Percentiles rank a stretch among this genome's conserved stretches.
Evolutionary conservation across 139 green algal genomes (phyloP).

Genomic region (Spirogloea muscicola): DNA sequence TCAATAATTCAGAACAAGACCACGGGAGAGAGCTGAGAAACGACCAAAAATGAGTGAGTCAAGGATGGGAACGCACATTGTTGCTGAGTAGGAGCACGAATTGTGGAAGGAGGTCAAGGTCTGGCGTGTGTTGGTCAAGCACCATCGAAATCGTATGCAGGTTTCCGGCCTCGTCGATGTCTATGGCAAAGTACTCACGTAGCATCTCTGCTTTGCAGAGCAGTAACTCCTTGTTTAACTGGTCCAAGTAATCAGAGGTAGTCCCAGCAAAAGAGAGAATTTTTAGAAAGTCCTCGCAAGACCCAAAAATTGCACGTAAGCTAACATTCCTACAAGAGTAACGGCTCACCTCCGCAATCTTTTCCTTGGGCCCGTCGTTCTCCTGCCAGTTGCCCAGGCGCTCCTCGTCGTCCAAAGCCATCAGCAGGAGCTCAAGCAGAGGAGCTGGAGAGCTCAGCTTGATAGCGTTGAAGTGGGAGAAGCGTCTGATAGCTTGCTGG

Average conservation of each 20-base stretch:
- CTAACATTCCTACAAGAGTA: too few species aligned
- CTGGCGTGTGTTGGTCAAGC: slow-evolving; percentile 63
- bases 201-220: slow-evolving; percentile 64
- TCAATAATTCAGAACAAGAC: too few species aligned
- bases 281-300: too few species aligned
- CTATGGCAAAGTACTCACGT: slow-evolving; percentile 61
- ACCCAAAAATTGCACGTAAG: too few species aligned
- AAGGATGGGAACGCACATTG: slow-evolving; percentile 29
- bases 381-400: slow-evolving; percentile 59
- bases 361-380: slow-evolving; percentile 52
- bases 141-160: slow-evolving; percentile 63
- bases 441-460: slow-evolving; percentile 52
- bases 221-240: slow-evolving; percentile 30
- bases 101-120: slow-evolving; percentile 61
- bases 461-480: slow-evolving; percentile 46
- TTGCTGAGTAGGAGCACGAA: slow-evolving; percentile 68
- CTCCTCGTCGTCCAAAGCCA: slow-evolving; percentile 66
- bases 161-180: slow-evolving; percentile 50
- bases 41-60: too few species aligned
- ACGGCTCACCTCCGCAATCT: slow-evolving; percentile 59
- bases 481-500: slow-evolving; percentile 70
- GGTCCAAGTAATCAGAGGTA: too few species aligned
- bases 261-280: too few species aligned
- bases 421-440: slow-evolving; percentile 58
- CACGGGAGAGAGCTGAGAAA: too few species aligned